Percentiles rank a stretch among this genome's conserved stretches.
Evolutionary conservation across 345 rosid genomes (phyloP).

Genomic region (Hypericum perforatum): DNA sequence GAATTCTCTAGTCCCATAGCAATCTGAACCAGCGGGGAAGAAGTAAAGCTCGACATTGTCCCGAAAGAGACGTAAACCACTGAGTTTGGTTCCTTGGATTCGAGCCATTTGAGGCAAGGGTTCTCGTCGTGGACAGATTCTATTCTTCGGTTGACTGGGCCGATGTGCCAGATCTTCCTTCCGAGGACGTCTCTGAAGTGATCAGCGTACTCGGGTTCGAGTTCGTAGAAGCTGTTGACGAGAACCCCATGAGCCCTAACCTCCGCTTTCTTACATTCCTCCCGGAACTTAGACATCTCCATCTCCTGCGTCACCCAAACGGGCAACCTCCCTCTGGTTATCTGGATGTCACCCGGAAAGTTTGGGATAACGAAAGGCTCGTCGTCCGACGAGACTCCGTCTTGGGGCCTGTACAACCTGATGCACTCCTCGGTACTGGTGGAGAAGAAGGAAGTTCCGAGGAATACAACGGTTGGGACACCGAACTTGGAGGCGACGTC

Average conservation of each 20-base stretch:
- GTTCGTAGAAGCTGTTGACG: conserved; percentile 14
- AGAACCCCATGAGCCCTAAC: conserved; percentile 10
- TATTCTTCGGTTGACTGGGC: conserved; percentile 29
- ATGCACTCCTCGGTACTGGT: conserved; percentile 16
- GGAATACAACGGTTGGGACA: conserved; percentile 45
- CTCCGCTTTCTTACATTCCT: conserved; percentile 2
- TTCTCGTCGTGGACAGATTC: conserved; percentile 13
- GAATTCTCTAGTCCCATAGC: conserved; percentile 32
- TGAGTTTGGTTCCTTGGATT: conserved; percentile 23
- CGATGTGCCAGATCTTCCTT: conserved; percentile 22
- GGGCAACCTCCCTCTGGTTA: conserved; percentile 14
- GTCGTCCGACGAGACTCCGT: conserved; percentile 17
- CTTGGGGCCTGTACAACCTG: conserved; percentile 23
- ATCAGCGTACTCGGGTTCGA: conserved; percentile 18
- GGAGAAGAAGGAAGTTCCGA: conserved; percentile 38
- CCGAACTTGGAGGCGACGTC: conserved; percentile 30
- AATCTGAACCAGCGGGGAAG: conserved; percentile 30
- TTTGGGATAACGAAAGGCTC: conserved; percentile 28
- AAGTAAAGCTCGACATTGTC: conserved; percentile 19
- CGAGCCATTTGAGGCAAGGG: conserved; percentile 35
- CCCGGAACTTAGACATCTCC: neutral
- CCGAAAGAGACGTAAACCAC: conserved; percentile 40
- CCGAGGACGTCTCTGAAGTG: conserved; percentile 15
- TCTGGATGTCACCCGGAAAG: conserved; percentile 22
- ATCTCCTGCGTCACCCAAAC: neutral